These are phyloP conservation scores for Phaeotremella skinneri DNA, from an alignment of 768 basidiomycete genomes.

Conservation along the genomic window DNA sequence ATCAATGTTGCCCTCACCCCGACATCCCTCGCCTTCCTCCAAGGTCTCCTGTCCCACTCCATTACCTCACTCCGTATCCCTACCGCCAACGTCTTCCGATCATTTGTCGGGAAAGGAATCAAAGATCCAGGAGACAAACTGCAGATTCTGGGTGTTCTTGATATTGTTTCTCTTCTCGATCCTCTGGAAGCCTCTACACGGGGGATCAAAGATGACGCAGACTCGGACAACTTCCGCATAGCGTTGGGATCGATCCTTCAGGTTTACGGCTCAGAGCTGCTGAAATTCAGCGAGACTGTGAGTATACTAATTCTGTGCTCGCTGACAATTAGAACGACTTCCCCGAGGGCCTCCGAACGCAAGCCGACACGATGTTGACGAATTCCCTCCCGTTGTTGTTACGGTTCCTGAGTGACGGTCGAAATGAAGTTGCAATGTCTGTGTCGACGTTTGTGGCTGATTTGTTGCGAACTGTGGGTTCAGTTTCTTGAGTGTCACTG, in stretches of 20 bases:
- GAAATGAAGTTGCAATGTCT: constrained; percentile 82
- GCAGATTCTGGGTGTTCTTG: constrained; percentile 81
- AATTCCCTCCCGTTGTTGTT: constrained; percentile 77
- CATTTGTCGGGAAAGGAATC: constrained; percentile 86
- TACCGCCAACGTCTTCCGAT: constrained; percentile 71
- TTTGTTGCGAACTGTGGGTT: constrained; percentile 69
- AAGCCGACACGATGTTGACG: constrained; percentile 64
- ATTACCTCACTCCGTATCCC: constrained; percentile 73
- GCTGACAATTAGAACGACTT: constrained; percentile 42
- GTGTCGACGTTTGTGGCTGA: constrained; percentile 76
- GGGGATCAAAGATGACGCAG: constrained; percentile 76
- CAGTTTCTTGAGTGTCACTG: constrained; percentile 10
- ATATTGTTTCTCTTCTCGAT: constrained; percentile 75
- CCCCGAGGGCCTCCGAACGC: constrained; percentile 61
- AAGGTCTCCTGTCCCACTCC: constrained; percentile 73
- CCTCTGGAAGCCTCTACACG: constrained; percentile 76
- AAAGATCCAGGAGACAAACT: constrained; percentile 88
- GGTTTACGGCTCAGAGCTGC: constrained; percentile 73
- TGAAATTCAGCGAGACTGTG: constrained; percentile 77
- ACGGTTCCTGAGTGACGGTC: constrained; percentile 82
- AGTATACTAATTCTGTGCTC: constrained; percentile 30
- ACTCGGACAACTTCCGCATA: constrained; percentile 83
- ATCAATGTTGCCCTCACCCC: constrained; percentile 94
- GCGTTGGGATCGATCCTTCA: constrained; percentile 81
- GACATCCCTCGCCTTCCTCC: constrained; percentile 77